Evolutionary conservation across 495 filamentous ascomycete genomes (phyloP).

Genomic region (Neurospora sublineolata): DNA sequence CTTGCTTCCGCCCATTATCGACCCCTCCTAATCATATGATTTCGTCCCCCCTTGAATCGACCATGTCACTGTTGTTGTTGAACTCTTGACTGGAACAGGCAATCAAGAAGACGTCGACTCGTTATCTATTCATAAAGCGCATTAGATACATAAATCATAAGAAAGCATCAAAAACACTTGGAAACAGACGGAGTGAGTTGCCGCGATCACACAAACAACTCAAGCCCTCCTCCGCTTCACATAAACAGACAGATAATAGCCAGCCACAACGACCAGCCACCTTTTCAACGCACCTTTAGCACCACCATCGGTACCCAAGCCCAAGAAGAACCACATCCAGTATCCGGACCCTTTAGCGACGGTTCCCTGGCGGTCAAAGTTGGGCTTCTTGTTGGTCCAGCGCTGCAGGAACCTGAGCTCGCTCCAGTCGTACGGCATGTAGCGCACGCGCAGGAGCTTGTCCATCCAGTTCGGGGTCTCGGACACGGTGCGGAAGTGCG

Average conservation of each 20-base stretch:
- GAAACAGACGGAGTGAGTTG: neutral
- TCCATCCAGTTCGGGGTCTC: constrained; percentile 77
- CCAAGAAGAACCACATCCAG: constrained; percentile 33
- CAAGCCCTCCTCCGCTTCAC: neutral
- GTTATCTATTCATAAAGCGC: neutral
- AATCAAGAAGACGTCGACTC: neutral
- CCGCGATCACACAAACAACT: neutral
- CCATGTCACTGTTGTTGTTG: neutral
- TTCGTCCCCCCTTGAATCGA: neutral
- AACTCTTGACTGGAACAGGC: neutral
- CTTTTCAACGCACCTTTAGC: constrained; percentile 38
- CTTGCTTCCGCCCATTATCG: neutral
- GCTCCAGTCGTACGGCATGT: constrained; percentile 55
- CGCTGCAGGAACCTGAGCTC: constrained; percentile 45
- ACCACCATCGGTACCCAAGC: constrained; percentile 32
- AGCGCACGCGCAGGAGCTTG: constrained; percentile 57
- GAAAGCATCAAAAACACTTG: neutral
- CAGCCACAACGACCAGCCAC: constrained; percentile 32
- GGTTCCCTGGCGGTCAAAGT: constrained; percentile 73
- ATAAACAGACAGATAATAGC: constrained; percentile 9
- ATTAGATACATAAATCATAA: neutral
- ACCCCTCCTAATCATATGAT: neutral
- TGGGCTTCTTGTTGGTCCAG: constrained; percentile 49
- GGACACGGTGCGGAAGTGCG: constrained; percentile 63
- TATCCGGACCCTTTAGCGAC: constrained; percentile 39